Evolutionary conservation across 345 rosid genomes (phyloP).

Genomic region (Arabis alpina): DNA sequence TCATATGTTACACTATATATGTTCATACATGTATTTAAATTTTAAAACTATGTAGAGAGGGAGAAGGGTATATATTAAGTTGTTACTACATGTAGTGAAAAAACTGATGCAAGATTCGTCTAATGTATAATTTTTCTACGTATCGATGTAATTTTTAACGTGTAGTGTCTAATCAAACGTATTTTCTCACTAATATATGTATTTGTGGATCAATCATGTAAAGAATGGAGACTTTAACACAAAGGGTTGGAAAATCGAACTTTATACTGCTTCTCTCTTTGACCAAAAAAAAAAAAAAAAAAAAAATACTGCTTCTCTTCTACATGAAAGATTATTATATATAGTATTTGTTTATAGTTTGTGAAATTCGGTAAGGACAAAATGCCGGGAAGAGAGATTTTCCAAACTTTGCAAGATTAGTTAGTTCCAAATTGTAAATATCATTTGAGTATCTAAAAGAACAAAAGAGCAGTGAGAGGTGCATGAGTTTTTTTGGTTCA

Average conservation of each 20-base stretch:
- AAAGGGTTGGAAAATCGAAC: neutral
- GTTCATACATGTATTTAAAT: neutral
- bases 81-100: slow-evolving; percentile 5
- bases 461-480: too few species aligned
- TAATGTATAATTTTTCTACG: neutral
- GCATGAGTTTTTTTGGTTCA: too few species aligned
- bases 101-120: slow-evolving; percentile 13
- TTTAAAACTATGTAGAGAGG: neutral
- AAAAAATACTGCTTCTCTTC: neutral
- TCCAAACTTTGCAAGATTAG: too few species aligned
- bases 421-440: too few species aligned
- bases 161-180: neutral
- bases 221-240: neutral
- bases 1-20: neutral
- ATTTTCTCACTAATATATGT: neutral
- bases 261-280: neutral
- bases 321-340: neutral
- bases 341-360: neutral
- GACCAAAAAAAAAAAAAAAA: too few species aligned
- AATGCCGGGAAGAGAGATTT: neutral
- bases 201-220: slow-evolving; percentile 14
- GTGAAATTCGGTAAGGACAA: neutral
- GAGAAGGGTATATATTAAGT: neutral
- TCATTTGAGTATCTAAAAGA: too few species aligned
- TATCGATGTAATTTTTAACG: neutral